A percentile compares a stretch with the other conserved stretches of the same genome.
Evolutionary conservation across 2,329 filamentous ascomycete species (phyloP).

Genomic region (Mollisiaceae sp.): DNA sequence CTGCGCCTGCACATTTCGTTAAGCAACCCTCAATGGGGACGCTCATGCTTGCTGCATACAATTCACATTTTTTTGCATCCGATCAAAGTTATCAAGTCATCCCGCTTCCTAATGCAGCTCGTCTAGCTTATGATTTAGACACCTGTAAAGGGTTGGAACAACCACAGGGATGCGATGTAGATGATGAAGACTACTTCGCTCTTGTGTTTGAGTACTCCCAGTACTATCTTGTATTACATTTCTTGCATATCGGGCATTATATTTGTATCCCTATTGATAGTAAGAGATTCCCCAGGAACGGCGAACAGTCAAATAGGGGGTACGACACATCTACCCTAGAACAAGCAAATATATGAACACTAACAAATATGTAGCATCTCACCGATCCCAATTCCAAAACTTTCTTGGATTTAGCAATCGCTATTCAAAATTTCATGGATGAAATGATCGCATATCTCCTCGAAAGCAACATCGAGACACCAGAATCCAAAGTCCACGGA

Average conservation of each 20-base stretch:
- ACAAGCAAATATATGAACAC: not conserved
- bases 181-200: slow-evolving; percentile 9
- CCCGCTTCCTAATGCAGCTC: not conserved
- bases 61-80: not conserved
- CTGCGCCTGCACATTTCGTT: slow-evolving; percentile 1
- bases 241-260: not conserved
- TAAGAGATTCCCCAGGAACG: not conserved
- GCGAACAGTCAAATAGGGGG: not conserved
- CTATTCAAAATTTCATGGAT: not conserved
- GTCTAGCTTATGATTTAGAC: slow-evolving; percentile 11
- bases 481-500: not conserved
- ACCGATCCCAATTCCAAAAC: not conserved
- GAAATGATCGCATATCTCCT: not conserved
- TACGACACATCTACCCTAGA: not conserved
- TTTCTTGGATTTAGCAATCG: not conserved
- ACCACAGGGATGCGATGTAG: not conserved
- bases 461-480: not conserved
- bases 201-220: slow-evolving; percentile 3
- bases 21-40: slow-evolving; percentile 4
- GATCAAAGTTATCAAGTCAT: slow-evolving; percentile 4
- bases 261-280: not conserved
- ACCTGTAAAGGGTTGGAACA: slow-evolving; percentile 2
- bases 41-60: not conserved
- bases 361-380: not conserved
- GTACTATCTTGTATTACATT: not conserved